Evolutionary conservation across 2,329 filamentous ascomycete species (phyloP).

Genomic region (Myriosclerotinia duriaeana): DNA sequence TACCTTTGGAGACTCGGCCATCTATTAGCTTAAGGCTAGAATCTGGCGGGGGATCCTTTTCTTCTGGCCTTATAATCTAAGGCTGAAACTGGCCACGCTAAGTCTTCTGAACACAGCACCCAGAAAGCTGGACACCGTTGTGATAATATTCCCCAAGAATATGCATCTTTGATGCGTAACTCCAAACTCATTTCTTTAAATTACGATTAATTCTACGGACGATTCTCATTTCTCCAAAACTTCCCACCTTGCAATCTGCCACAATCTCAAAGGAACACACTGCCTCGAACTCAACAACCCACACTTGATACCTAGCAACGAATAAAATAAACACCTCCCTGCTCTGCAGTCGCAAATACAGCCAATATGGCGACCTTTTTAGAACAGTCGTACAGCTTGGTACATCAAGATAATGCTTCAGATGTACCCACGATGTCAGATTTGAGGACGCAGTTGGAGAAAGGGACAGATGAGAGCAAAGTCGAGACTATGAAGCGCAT

Average conservation of each 20-base stretch:
- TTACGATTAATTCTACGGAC: conserved; percentile 29
- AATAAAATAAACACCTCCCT: conserved; percentile 32
- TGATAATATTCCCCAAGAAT: conserved; percentile 22
- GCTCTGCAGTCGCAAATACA: conserved; percentile 26
- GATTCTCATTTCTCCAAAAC: conserved; percentile 19
- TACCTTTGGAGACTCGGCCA: neutral
- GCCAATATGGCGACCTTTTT: conserved; percentile 88
- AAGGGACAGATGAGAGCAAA: conserved; percentile 89
- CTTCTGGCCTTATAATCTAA: conserved; percentile 17
- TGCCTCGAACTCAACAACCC: conserved; percentile 27
- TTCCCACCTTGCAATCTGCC: conserved; percentile 25
- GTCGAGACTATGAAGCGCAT: conserved; percentile 96
- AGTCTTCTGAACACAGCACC: conserved; percentile 24
- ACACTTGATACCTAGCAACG: conserved; percentile 24
- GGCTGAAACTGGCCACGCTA: conserved; percentile 24
- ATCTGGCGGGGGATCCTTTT: conserved; percentile 14
- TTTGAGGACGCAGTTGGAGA: conserved; percentile 88
- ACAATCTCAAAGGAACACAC: conserved; percentile 26
- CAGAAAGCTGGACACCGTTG: conserved; percentile 25
- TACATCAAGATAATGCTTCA: conserved; percentile 95
- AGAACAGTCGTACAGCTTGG: conserved; percentile 92
- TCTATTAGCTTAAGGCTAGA: conserved; percentile 15
- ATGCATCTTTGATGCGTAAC: conserved; percentile 34
- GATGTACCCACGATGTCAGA: conserved; percentile 90
- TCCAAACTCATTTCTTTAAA: conserved; percentile 27